These are phyloP conservation scores for Botrytis tulipae DNA, from an alignment of 2,329 filamentous ascomycete species.

Conservation along the genomic window DNA sequence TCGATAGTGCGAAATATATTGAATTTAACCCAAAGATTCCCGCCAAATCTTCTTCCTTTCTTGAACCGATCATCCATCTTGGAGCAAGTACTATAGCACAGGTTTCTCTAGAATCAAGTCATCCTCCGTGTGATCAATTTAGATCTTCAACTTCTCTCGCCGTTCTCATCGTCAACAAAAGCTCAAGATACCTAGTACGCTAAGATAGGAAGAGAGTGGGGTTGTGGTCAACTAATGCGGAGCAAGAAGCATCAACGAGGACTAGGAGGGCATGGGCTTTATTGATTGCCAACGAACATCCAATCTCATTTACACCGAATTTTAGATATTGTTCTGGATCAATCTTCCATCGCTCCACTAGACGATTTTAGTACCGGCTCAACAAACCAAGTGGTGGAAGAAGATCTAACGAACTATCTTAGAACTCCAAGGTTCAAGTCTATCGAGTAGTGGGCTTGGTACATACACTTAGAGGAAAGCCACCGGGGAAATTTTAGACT, in stretches of 20 bases:
- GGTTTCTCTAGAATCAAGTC: neutral
- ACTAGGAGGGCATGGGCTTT: slow-evolving; percentile 1
- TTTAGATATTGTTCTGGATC: slow-evolving; percentile 19
- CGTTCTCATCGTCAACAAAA: neutral
- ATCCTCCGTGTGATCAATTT: neutral
- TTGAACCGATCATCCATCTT: neutral
- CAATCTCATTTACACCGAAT: slow-evolving; percentile 16
- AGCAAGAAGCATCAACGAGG: slow-evolving; percentile 14
- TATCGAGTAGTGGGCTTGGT: neutral
- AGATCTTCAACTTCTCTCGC: neutral
- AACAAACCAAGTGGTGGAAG: slow-evolving; percentile 17
- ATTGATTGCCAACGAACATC: slow-evolving; percentile 18
- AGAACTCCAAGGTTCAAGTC: neutral
- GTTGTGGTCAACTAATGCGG: slow-evolving; percentile 4
- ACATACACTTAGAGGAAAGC: neutral
- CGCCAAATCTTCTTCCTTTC: slow-evolving; percentile 3
- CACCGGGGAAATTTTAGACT: slow-evolving; percentile 6
- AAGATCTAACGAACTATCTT: slow-evolving; percentile 6
- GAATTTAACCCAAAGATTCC: neutral
- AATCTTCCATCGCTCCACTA: slow-evolving; percentile 12
- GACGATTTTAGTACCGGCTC: slow-evolving; percentile 6
- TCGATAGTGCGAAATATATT: neutral
- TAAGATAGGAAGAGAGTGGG: slow-evolving; percentile 19
- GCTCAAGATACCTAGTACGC: neutral
- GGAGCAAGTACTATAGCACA: neutral